Evolutionary conservation across 1,284 basidiomycete genomes (phyloP), one percentile per base, ranked within the genome.

Genomic region (Melampsora larici-populina): DNA sequence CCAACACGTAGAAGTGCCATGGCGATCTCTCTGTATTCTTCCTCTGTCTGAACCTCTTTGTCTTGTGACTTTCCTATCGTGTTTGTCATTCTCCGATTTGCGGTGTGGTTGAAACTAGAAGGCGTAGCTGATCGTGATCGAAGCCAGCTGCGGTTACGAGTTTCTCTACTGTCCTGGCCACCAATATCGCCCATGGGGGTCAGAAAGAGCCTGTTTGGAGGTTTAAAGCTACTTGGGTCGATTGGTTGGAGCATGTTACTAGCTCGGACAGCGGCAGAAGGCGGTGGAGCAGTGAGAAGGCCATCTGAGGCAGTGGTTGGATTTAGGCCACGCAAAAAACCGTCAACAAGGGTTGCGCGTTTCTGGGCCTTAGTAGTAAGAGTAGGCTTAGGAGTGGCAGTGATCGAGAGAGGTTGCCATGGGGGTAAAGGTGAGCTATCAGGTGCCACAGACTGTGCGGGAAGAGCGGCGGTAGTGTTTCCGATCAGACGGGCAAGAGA

Each of bases 11-110:
- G 13, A 13, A 60, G 58, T 55, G 29, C 11, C 17, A 72, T 51
- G 31, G 13, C 40, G 31, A 46, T 33, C 68, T 43, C 64, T 51
- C 62, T 31, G 29, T 6, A 65, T 49, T 74, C 17, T 33, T 46
- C 33, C 11, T 64, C 72, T 43, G 29, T 70, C n/a, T 66, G 49
- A 36, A 68, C 26, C 55, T 77, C 68, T 31, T 78, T 67, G 21
- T 55, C 36, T 60, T 80, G 78, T 58, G 78, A 79, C 71, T 78
- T 64, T 24, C 78, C 78, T 18, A 33, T 18, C 0, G 60, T 60
- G 4, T 63, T 48, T 17, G 67, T 51, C 48, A 68, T 64, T 40
- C 80, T 73, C n/a, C 66, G 69, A 67, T 76, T 64, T 58, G 51
- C 70, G 63, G 66, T 31, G 74, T 58, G 9, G 68, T 40, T 8